Evolutionary conservation across 2,329 filamentous ascomycete genomes (phyloP).

Genomic region (Ophiobolus disseminans): DNA sequence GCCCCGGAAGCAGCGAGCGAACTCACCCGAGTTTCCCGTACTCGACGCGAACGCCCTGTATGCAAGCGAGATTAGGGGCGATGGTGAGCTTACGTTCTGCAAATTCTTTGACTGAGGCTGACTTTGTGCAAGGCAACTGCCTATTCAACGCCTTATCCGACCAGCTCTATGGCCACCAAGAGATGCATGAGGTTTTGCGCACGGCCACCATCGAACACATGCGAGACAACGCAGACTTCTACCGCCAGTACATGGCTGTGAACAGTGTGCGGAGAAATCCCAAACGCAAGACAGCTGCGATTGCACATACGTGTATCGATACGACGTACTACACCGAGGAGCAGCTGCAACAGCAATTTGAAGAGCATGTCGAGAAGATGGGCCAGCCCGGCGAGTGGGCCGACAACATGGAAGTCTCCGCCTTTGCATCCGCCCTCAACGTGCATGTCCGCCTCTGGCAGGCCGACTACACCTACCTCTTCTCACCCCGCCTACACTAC

Average conservation of each 20-base stretch:
- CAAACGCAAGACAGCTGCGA: slow-evolving; percentile 63
- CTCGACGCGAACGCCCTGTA: slow-evolving; percentile 65
- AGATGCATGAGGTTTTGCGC: slow-evolving; percentile 65
- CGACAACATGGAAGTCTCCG: slow-evolving; percentile 71
- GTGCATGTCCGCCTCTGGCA: slow-evolving; percentile 70
- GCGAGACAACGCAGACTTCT: slow-evolving; percentile 65
- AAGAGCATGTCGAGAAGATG: slow-evolving; percentile 66
- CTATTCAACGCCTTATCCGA: slow-evolving; percentile 73
- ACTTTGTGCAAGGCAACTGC: slow-evolving; percentile 65
- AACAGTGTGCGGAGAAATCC: slow-evolving; percentile 61
- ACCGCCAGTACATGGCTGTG: slow-evolving; percentile 68
- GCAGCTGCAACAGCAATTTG: slow-evolving; percentile 61
- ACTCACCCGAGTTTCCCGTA: slow-evolving; percentile 60
- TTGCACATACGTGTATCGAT: slow-evolving; percentile 53
- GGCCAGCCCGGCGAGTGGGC: slow-evolving; percentile 67
- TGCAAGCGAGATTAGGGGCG: slow-evolving; percentile 64
- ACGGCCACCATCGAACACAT: slow-evolving; percentile 67
- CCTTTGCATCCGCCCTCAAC: slow-evolving; percentile 68
- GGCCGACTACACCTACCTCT: slow-evolving; percentile 59
- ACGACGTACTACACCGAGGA: slow-evolving; percentile 58
- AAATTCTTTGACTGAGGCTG: slow-evolving; percentile 19
- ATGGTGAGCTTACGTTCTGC: slow-evolving; percentile 60
- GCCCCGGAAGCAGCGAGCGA: slow-evolving; percentile 37
- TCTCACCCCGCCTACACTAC: slow-evolving; percentile 52
- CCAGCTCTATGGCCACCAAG: slow-evolving; percentile 68